phyloP scores from a whole-genome alignment of 1,284 basidiomycete species.

The Termitomyces sp. region DNA sequence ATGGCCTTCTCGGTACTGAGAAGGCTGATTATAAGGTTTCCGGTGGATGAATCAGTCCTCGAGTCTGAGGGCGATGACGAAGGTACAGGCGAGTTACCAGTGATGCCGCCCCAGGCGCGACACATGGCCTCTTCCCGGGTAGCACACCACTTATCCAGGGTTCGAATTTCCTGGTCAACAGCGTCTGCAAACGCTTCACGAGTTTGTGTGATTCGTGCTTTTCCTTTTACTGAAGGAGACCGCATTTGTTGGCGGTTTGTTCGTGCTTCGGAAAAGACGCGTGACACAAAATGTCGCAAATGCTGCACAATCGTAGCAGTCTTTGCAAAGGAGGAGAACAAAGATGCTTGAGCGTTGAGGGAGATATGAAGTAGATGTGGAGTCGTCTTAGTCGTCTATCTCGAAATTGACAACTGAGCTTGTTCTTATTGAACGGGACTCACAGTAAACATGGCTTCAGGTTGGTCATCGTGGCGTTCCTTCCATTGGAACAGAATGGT shows the following conservation, averaged over 20 bases:
- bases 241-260: not conserved
- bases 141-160: conserved; percentile 69
- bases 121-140: conserved; percentile 61
- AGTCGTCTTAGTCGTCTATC: conserved; percentile 44
- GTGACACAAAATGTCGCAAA: conserved; percentile 54
- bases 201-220: conserved; percentile 42
- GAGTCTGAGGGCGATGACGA: not conserved
- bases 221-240: not conserved
- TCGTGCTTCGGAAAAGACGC: conserved; percentile 29
- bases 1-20: conserved; percentile 58
- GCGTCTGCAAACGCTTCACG: conserved; percentile 80
- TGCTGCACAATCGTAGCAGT: conserved; percentile 54
- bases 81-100: conserved; percentile 20
- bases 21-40: conserved; percentile 46
- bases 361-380: conserved; percentile 65
- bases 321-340: conserved; percentile 50
- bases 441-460: conserved; percentile 30
- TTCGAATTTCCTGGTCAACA: conserved; percentile 51
- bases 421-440: conserved; percentile 8
- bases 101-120: conserved; percentile 41
- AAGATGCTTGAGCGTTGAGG: conserved; percentile 53
- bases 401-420: not conserved
- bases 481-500: conserved; percentile 53
- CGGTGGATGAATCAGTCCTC: conserved; percentile 24
- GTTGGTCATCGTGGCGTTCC: conserved; percentile 11